These are phyloP conservation scores for Conticribra weissflogii DNA, from an alignment of 108 stramenopile species.

Conservation along the genomic window DNA sequence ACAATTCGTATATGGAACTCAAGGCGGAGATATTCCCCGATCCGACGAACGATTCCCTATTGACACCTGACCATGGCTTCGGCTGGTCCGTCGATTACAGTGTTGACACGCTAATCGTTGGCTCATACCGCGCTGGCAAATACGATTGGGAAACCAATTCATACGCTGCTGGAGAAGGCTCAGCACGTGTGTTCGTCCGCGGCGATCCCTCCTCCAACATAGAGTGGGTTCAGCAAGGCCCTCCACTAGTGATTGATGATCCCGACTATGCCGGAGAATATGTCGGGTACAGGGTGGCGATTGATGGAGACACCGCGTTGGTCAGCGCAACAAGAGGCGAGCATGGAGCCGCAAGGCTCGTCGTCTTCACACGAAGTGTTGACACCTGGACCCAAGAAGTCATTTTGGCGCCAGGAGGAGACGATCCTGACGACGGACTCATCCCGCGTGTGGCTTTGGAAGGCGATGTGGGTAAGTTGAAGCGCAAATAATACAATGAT, in stretches of 20 bases:
- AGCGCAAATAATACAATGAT: no score
- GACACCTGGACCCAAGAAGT: background rate
- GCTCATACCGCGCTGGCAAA: no score
- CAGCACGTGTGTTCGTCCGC: conserved; percentile 11
- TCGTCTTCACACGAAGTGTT: conserved; percentile 8
- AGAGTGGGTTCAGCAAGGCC: conserved; percentile 13
- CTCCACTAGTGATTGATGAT: conserved; percentile 7
- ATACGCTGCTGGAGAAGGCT: background rate
- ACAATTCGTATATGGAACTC: no score
- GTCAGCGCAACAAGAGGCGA: conserved; percentile 6
- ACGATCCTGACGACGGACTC: no score
- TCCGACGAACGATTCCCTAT: background rate
- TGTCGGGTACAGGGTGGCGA: conserved; percentile 5
- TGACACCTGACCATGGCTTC: conserved; percentile 2
- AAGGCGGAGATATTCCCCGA: background rate
- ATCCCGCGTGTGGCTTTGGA: conserved; percentile 3
- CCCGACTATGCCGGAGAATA: background rate
- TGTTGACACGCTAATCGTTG: conserved; percentile 11
- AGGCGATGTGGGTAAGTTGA: background rate
- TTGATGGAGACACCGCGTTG: conserved; percentile 18
- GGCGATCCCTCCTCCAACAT: background rate
- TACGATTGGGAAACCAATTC: background rate
- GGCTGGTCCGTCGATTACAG: conserved; percentile 13
- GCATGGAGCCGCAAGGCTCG: background rate
- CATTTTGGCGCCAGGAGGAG: background rate